Evolutionary conservation across 148 eudicot genomes (phyloP), one percentile per base, ranked within the genome.

Genomic region (Oxyria digyna): DNA sequence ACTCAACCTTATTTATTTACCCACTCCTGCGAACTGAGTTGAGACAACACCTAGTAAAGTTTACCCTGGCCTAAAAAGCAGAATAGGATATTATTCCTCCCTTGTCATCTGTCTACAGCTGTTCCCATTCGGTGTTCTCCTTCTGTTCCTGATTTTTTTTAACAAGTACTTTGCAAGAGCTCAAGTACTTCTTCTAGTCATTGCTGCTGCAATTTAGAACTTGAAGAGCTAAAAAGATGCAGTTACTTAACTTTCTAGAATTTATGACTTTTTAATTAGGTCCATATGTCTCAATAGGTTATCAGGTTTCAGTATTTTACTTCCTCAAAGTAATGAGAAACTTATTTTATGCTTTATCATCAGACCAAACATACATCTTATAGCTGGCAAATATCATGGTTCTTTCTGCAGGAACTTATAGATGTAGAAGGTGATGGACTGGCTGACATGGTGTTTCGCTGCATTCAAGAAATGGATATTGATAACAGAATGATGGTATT

Each of bases 381-480:
- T 20, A 10, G 31, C 62, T 54, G 62, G 23, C 37, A 59, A 29
- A 27, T 29, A 59, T 31, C 37, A 37, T 4, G 31, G 8, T 76
- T 23, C 73, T 78, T 76, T 63, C 29, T 84, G 74, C 82, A 90
- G 98, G 97, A 90, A 71, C 97, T 94, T 67, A 90, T 94, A 72
- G 98, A 94, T 80, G 96, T 94, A 67, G 98, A 94, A 79, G 98
- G 98, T 69, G 98, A 94, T 88, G 98, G 98, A 62, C 77, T 94
- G 87, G 98, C 97, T 78, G 98, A 94, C 78, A 90, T 94, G 98
- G 97, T 90, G 75, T 94, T 94, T 67, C 95, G 79, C 82, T 90
- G 98, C 81, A 94, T 94, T 73, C 98, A 90, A 72, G 97, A 94
- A 75, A 94, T 94, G 98, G 98, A 94, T 75, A 94, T 94, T 72